A percentile compares a stretch with the other conserved stretches of the same genome.
phyloP scores from a whole-genome alignment of 2,329 filamentous ascomycete genomes.

The Neocucurbitaria cava region DNA sequence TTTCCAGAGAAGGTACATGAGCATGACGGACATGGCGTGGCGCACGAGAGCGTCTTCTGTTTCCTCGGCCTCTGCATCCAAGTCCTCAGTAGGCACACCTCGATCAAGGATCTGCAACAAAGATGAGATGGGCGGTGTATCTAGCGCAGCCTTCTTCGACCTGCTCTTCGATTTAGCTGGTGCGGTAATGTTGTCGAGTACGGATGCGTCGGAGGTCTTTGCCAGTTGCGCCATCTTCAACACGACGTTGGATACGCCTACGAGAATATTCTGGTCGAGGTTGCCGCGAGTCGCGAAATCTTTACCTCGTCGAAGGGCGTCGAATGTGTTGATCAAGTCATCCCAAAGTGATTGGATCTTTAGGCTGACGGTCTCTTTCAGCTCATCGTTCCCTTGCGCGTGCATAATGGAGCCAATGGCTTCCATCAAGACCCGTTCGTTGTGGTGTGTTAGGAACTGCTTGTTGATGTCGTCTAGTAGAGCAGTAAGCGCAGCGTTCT shows the following conservation, averaged over 20 bases:
- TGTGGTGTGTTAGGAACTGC: constrained; percentile 92
- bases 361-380: constrained; percentile 82
- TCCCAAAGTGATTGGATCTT: constrained; percentile 89
- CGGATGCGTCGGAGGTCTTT: constrained; percentile 75
- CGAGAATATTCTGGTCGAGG: constrained; percentile 69
- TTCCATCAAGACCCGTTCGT: constrained; percentile 83
- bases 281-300: constrained; percentile 76
- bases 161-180: constrained; percentile 49
- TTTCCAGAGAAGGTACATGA: constrained; percentile 98
- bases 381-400: constrained; percentile 84
- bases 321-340: constrained; percentile 75
- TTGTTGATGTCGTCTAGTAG: constrained; percentile 90
- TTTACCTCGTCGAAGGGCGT: constrained; percentile 71
- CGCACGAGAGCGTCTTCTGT: constrained; percentile 80
- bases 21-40: constrained; percentile 75
- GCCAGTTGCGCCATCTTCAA: constrained; percentile 82
- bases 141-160: constrained; percentile 31
- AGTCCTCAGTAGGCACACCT: constrained; percentile 69
- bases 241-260: constrained; percentile 74
- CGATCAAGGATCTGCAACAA: constrained; percentile 76
- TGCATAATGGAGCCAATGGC: constrained; percentile 83
- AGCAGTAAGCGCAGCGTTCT: constrained; percentile 81
- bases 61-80: constrained; percentile 74
- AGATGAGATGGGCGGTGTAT: constrained; percentile 67
- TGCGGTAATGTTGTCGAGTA: constrained; percentile 68